Evolutionary conservation across 225 moss, liverwort and hornwort species (phyloP).

Genomic region (Thuidium tamariscinum): DNA sequence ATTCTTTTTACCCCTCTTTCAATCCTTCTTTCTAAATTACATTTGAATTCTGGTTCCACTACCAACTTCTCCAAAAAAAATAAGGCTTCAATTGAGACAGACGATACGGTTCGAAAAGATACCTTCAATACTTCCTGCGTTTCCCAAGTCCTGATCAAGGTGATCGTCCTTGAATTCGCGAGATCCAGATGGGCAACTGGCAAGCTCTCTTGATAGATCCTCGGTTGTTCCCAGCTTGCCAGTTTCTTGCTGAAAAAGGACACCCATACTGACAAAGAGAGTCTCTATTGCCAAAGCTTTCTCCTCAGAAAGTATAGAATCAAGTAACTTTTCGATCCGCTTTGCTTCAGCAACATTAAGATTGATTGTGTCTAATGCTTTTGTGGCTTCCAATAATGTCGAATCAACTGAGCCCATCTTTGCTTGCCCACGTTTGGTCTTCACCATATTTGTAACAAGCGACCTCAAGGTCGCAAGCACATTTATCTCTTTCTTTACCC

Average conservation of each 20-base stretch:
- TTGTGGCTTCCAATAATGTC: slow-evolving; percentile 22
- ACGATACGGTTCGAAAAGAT: not conserved
- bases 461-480: slow-evolving; percentile 36
- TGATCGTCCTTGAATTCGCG: not conserved
- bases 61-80: not conserved
- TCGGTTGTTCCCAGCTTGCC: slow-evolving; percentile 18
- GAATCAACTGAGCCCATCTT: slow-evolving; percentile 12
- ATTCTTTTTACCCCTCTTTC: not conserved
- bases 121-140: slow-evolving; percentile 6
- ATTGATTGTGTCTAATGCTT: slow-evolving; percentile 6
- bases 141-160: not conserved
- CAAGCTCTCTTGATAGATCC: not conserved
- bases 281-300: slow-evolving; percentile 42
- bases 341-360: not conserved
- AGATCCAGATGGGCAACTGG: not conserved
- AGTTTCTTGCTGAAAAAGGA: slow-evolving; percentile 41
- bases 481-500: slow-evolving; percentile 31
- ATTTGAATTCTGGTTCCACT: not conserved
- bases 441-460: slow-evolving; percentile 45
- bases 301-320: slow-evolving; percentile 25
- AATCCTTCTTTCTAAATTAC: not conserved
- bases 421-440: slow-evolving; percentile 18
- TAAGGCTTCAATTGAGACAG: not conserved
- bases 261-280: slow-evolving; percentile 48
- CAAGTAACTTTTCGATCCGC: slow-evolving; percentile 14